Base-by-base conservation (phyloP, 2,329 filamentous ascomycete species). In the Diaporthe citriasiana region DNA sequence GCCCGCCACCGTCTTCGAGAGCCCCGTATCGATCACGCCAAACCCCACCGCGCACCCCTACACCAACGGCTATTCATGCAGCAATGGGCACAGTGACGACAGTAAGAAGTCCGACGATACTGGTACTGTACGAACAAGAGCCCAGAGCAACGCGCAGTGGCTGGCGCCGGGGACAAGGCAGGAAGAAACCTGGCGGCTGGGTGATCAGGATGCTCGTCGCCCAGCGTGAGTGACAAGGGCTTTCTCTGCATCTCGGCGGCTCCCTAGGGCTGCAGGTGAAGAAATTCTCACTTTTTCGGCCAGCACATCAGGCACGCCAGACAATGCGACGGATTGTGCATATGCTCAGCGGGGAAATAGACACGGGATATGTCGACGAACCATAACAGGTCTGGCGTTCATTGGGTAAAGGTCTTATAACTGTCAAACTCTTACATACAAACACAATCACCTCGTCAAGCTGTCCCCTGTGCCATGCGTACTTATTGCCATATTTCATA, bases 81-180 rank as follows among this genome's bases (percentile, higher is more conserved):
- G 83, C 27, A 77, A 80, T 2, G 79, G 83, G 30, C 77, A 79
- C 4, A 79, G 79, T 42, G 84, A 88, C 63, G 89, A 90, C 73
- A 84, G 84, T 71, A 92, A 92, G 82, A 89, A 89, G 83, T 86
- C 86, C 70, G 88, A 92, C 75, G 88, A 90, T 69, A 76, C 78
- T 55, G 82, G 82, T 30, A 82, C 85, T 50, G 81, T 82, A 27
- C 85, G 87, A 60, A 30, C 69, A 50, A 59, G 73, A 55, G 85
- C 85, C 22, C 79, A 77, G 60, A 87, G 85, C 78, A 88, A 87
- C 77, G 85, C 86, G 38, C 84, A 84, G n/a, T 96, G 94, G 91
- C 84, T 97, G 74, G 89, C 93, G 25, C 92, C 93, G 0, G 94
- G 95, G 10, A 97, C 94, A 1, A 95, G 91, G 80, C 93, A 96